Evolutionary conservation across 805 yeast genomes (phyloP), one percentile per base, ranked within the genome.

Genomic region (Starmerella roubikii): DNA sequence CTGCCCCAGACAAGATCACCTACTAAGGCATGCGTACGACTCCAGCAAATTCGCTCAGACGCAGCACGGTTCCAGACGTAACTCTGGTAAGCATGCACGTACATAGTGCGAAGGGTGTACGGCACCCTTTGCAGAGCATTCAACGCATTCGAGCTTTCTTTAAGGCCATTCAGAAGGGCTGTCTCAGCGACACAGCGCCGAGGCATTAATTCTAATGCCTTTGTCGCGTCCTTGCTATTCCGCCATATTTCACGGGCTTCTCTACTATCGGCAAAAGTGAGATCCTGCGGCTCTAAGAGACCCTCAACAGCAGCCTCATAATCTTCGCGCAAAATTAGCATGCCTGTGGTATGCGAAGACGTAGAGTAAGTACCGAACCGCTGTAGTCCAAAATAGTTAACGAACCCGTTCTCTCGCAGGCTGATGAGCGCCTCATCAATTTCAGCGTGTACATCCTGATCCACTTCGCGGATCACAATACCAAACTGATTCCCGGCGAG

Each of bases 371-470:
- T 86, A 22, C 99, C 99, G 57, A 91, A 91, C 54, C 99, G 67
- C 64, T 91, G 99, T 86, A 91, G 78, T n/a, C 99, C 99, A 57
- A 71, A 91, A 55, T 91, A 91, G 58, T 91, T 91, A 47, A 91
- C 78, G 53, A 83, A 91, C 0, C 99, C 99, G 22, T 69, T 65
- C 1, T 64, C 65, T 36, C 65, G 63, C 47, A 86, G 66, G 20
- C 84, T 69, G 9, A 62, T 55, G 12, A 58, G 55, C 15, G 84
- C 63, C 3, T 67, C 62, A 12, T 65, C 61, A 30, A 71, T 71
- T 18, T 74, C 54, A 3, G 62, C 46, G 4, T 54, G 51, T 2
- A 50, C 45, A 2, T 58, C 56, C 0, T 68, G 51, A 35, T 66
- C 54, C 17, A 16, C 7, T 48, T 85, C 83, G 53, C 95, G 73